Evolutionary conservation across 1,284 basidiomycete genomes (phyloP).

Genomic region (Flammula alnicola): DNA sequence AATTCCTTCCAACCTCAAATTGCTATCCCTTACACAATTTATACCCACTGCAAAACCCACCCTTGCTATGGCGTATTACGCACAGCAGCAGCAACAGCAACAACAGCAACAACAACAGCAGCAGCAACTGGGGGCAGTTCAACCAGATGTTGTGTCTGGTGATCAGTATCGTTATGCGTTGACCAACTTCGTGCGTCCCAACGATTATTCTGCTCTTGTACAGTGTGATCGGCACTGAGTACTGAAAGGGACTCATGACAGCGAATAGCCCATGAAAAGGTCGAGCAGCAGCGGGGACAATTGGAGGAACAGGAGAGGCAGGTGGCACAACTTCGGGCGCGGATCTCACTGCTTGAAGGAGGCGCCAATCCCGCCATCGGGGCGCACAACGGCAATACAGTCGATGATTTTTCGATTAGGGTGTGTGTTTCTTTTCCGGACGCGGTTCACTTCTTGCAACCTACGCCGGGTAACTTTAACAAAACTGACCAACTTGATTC

Average conservation of each 20-base stretch:
- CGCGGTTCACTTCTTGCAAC: constrained; percentile 1
- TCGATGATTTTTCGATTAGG: constrained; percentile 86
- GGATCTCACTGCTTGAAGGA: constrained; percentile 77
- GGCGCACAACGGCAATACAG: constrained; percentile 58
- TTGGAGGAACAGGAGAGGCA: constrained; percentile 84
- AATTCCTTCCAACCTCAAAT: constrained; percentile 8
- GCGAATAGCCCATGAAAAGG: constrained; percentile 85
- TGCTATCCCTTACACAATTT: background rate
- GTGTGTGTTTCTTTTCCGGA: constrained; percentile 39
- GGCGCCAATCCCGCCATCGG: constrained; percentile 43
- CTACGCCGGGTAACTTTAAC: constrained; percentile 11
- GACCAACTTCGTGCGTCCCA: constrained; percentile 70
- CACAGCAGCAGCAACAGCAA: constrained; percentile 26
- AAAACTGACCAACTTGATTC: constrained; percentile 5
- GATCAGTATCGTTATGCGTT: constrained; percentile 81
- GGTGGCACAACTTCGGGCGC: constrained; percentile 68
- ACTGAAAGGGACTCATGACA: constrained; percentile 29
- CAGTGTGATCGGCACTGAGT: constrained; percentile 9
- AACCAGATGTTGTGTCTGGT: constrained; percentile 60
- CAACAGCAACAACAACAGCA: constrained; percentile 34
- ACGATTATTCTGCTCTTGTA: background rate
- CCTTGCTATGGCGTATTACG: constrained; percentile 30
- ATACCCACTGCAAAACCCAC: constrained; percentile 16
- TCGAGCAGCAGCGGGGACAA: constrained; percentile 77
- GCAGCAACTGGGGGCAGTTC: constrained; percentile 10